Evolutionary conservation across 2,329 filamentous ascomycete genomes (phyloP).

Genomic region (Talaromyces sp.): DNA sequence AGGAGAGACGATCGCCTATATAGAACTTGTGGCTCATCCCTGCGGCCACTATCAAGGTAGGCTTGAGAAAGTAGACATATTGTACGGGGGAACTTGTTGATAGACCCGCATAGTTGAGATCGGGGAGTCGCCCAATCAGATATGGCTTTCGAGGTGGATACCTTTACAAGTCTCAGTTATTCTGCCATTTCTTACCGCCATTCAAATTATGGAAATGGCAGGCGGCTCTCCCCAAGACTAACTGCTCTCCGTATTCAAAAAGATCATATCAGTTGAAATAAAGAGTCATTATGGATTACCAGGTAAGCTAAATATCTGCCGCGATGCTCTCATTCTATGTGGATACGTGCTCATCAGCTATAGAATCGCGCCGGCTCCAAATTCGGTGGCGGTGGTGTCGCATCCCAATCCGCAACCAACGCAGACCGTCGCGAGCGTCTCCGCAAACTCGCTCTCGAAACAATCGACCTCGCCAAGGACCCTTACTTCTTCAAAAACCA

Average conservation of each 20-base stretch:
- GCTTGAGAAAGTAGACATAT: background rate
- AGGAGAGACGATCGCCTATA: conserved; percentile 75
- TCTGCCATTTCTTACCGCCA: conserved; percentile 16
- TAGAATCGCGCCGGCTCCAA: conserved; percentile 96
- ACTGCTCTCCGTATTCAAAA: background rate
- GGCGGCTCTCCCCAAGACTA: background rate
- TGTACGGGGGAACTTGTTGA: background rate
- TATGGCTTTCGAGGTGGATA: background rate
- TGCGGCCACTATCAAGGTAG: conserved; percentile 2
- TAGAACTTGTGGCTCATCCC: conserved; percentile 37
- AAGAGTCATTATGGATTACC: conserved; percentile 48
- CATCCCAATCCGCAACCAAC: conserved; percentile 88
- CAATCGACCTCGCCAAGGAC: conserved; percentile 98
- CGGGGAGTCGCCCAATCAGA: conserved; percentile 14
- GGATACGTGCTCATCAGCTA: background rate
- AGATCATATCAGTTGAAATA: background rate
- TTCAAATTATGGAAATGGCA: background rate
- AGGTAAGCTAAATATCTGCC: conserved; percentile 33
- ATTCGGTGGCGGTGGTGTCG: conserved; percentile 95
- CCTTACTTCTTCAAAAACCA: conserved; percentile 99
- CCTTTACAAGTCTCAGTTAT: background rate
- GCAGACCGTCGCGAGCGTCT: conserved; percentile 96
- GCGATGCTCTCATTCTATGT: too few species aligned
- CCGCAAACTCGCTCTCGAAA: conserved; percentile 95
- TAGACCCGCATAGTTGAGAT: background rate